A percentile compares a stretch with the other conserved stretches of the same genome.
phyloP scores from a whole-genome alignment of 75 land plant genomes.

The Picea sitchensis region DNA sequence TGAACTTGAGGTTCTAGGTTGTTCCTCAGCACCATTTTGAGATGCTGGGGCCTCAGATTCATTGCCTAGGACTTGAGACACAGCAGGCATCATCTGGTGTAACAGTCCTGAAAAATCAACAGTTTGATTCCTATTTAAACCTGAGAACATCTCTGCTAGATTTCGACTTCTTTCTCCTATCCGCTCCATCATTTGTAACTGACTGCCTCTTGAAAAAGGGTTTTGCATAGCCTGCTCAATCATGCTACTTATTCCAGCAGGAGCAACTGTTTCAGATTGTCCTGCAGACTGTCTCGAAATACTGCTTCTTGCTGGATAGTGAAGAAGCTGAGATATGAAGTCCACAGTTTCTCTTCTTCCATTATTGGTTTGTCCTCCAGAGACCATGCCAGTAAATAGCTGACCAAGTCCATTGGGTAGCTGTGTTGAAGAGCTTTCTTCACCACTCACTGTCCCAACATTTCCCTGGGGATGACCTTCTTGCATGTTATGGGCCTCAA shows the following conservation, averaged over 20 bases:
- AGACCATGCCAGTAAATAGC: background rate
- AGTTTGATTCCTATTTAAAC: background rate
- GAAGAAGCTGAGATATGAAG: slow-evolving; percentile 4
- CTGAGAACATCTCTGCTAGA: slow-evolving; percentile 2
- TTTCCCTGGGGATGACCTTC: background rate
- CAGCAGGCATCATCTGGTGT: slow-evolving; percentile 6
- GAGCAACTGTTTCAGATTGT: background rate
- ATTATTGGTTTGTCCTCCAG: slow-evolving; percentile 2
- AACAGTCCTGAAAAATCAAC: slow-evolving; percentile 2
- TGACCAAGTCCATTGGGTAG: background rate
- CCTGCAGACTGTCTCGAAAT: slow-evolving; percentile 2
- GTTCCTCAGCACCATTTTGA: background rate
- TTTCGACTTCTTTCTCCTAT: slow-evolving; percentile 9
- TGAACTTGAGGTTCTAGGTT: slow-evolving; percentile 11
- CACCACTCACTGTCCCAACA: background rate
- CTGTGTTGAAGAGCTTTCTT: slow-evolving; percentile 3
- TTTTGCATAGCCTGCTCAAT: slow-evolving; percentile 7
- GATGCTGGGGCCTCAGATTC: slow-evolving; percentile 3
- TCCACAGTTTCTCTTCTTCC: background rate
- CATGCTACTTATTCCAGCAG: background rate
- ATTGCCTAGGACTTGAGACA: background rate
- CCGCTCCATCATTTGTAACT: slow-evolving; percentile 7
- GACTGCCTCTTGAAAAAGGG: background rate
- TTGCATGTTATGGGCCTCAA: slow-evolving; percentile 1
- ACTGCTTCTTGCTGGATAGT: background rate